Base-by-base conservation (phyloP, 176 grass and related monocot genomes). In the Cenchrus americanus region DNA sequence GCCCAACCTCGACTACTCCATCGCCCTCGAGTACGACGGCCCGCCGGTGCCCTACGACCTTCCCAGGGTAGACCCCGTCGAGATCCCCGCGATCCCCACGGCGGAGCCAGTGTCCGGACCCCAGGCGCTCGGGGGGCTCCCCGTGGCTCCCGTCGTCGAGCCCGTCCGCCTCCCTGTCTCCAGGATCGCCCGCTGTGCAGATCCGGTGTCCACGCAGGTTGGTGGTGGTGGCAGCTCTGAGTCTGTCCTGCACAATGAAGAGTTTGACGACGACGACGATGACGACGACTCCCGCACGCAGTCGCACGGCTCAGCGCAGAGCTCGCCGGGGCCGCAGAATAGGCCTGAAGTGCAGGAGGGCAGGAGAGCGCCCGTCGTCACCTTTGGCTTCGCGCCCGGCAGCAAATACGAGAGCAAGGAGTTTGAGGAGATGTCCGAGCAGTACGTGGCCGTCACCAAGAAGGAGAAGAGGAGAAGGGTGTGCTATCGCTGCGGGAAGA, bases 1-100 rank as follows among this genome's bases (percentile, higher is more conserved):
- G 23, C 60, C 83, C 66, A 92, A 95, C 57, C 89, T 95, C 17
- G 96, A 98, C 46, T 98, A 98, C 87, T 98, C 96, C 47, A 92
- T 98, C 70, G 96, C 96, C 15, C 73, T 98, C 62, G 93, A 95
- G 87, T 98, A 98, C 24, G 93, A 95, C 30, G 96, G 96, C 46
- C 93, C 96, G 48, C 96, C 93, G 3, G 89, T 98, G 73, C 18
- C 96, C 10, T 94, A 98, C 22, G 91, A 98, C 13, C 96, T 93
- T 65, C 96, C 93, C 6, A 81, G 89, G 87, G 93, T 92, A 9
- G 89, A 98, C 63, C 96, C 96, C 0, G 87, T 98, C 18, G 88
- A 92, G 66, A 71, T 95, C 81, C 44, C 86, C 3, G 50, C 83
- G 70, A 97, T 94, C 72, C 91, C 89, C n/a, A 96, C 91, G 5